phyloP scores from a whole-genome alignment of 176 grass and related monocot genomes.

The maize (Zea mays) region Zm-B73-REFERENCE-NAM-5.0 NC_050098.1:9370001-9370500 shows the following conservation, averaged over 20 bases:
- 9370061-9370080: constrained; percentile 14
- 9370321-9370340: background rate
- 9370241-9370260: constrained; percentile 95
- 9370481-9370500: constrained; percentile 93
- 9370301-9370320: constrained; percentile 43
- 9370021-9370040: constrained; percentile 5
- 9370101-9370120: background rate
- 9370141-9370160: constrained; percentile 32
- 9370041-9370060: background rate
- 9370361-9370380: background rate
- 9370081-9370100: background rate
- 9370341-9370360: constrained; percentile 8
- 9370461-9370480: constrained; percentile 83
- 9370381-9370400: constrained; percentile 11
- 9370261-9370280: constrained; percentile 96
- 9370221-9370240: constrained; percentile 91
- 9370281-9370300: constrained; percentile 72
- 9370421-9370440: constrained; percentile 89
- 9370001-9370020: constrained; percentile 11
- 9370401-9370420: constrained; percentile 35
- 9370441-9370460: constrained; percentile 85
- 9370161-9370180: constrained; percentile 64
- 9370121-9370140: background rate
- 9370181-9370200: constrained; percentile 85
- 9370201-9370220: constrained; percentile 78